phyloP scores from a whole-genome alignment of 208 protist genomes.

The Novymonas esmeraldas region DNA sequence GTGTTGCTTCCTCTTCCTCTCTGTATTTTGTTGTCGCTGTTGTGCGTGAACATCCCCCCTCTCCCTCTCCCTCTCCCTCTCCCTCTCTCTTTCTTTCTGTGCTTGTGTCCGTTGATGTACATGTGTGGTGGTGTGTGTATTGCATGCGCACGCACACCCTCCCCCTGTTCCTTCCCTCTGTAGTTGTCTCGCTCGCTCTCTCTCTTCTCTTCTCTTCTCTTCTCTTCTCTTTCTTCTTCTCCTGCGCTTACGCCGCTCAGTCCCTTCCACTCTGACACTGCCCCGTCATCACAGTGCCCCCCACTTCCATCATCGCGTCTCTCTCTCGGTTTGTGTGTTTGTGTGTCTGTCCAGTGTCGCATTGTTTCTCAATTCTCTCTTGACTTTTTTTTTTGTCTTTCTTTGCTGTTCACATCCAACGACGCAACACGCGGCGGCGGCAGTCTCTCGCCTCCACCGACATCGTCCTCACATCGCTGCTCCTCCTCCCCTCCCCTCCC shows the following conservation, averaged over 20 bases:
- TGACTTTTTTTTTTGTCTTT: no score
- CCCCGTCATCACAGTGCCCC: no score
- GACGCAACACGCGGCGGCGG: no score
- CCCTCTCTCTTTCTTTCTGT: not conserved
- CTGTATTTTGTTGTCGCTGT: constrained; percentile 4
- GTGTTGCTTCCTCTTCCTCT: constrained; percentile 6
- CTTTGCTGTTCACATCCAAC: no score
- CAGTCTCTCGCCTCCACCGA: no score
- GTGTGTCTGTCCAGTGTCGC: no score
- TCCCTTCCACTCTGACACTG: no score
- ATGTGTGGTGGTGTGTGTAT: not conserved
- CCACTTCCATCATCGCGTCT: no score
- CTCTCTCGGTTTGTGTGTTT: not conserved
- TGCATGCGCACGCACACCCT: constrained; percentile 1
- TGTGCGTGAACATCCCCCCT: not conserved
- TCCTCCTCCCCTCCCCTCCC: no score
- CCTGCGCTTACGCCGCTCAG: no score
- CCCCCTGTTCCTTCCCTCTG: not conserved
- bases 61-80: not conserved
- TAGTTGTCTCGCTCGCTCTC: not conserved
- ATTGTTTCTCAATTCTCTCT: no score
- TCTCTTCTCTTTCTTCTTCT: not conserved
- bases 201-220: constrained; percentile 9
- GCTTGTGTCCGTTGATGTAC: not conserved
- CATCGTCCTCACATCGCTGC: no score